Conservation (phyloP, 495 filamentous ascomycete genomes). For the Tetracladium marchalianum region DNA sequence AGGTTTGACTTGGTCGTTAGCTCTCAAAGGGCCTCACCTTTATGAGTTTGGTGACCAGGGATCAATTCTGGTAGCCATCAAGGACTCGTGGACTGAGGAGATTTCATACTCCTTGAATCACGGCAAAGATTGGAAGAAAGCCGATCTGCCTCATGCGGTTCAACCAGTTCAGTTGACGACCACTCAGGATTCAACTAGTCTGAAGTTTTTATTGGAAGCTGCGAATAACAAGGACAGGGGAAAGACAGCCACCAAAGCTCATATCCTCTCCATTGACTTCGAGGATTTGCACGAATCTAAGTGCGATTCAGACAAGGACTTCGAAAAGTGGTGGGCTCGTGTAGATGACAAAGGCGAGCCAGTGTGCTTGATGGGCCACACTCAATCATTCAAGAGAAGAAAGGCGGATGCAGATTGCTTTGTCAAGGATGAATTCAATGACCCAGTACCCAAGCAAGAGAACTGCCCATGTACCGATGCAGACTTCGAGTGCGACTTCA, state of each 20-base stretch:
- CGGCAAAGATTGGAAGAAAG: conserved; percentile 65
- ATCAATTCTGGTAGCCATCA: conserved; percentile 71
- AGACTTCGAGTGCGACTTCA: conserved; percentile 94
- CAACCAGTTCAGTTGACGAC: conserved; percentile 66
- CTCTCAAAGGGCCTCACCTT: conserved; percentile 72
- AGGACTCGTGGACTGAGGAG: conserved; percentile 54
- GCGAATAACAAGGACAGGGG: conserved; percentile 32
- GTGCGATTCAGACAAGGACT: conserved; percentile 65
- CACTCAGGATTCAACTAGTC: conserved; percentile 76
- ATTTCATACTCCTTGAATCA: conserved; percentile 80
- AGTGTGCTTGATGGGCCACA: conserved; percentile 90
- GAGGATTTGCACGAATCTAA: conserved; percentile 67
- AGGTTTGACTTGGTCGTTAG: conserved; percentile 70
- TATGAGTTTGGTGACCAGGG: conserved; percentile 94
- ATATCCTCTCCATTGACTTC: conserved; percentile 73
- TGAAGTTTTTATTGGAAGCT: conserved; percentile 75
- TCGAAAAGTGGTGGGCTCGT: conserved; percentile 80
- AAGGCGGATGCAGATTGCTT: conserved; percentile 85
- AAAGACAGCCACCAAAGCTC: conserved; percentile 31
- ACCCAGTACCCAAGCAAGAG: conserved; percentile 51
- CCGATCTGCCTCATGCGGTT: conserved; percentile 52
- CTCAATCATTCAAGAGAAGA: conserved; percentile 69
- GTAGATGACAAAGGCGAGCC: conserved; percentile 69
- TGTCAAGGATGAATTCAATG: conserved; percentile 74
- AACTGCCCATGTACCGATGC: conserved; percentile 67